These are phyloP conservation scores for Lophiostoma macrostomum DNA, from an alignment of 495 filamentous ascomycete genomes.

Conservation along the genomic window DNA sequence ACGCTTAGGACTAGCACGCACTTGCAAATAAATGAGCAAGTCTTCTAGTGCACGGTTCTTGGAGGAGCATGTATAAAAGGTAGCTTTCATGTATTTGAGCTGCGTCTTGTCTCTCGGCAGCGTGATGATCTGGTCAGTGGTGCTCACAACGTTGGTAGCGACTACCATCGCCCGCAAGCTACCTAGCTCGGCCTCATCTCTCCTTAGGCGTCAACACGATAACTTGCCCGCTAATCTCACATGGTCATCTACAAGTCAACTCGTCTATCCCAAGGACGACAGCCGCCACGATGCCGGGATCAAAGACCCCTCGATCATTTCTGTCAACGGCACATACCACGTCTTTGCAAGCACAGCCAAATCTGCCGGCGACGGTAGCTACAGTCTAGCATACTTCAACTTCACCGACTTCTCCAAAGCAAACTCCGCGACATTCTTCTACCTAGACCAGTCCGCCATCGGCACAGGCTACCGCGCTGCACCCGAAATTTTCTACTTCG, in stretches of 20 bases:
- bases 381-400: constrained; percentile 32
- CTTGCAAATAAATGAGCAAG: too few species aligned
- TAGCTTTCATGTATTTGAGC: too few species aligned
- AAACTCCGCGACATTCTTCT: constrained; percentile 20
- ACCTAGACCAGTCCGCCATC: constrained; percentile 31
- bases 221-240: constrained; percentile 23
- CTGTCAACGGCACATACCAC: constrained; percentile 29
- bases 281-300: constrained; percentile 17
- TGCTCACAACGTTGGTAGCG: too few species aligned
- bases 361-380: constrained; percentile 15
- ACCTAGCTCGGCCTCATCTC: too few species aligned
- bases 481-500: constrained; percentile 33
- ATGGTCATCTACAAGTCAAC: constrained; percentile 25
- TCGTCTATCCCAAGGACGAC: constrained; percentile 28
- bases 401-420: constrained; percentile 32
- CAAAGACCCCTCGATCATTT: constrained; percentile 35
- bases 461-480: constrained; percentile 34
- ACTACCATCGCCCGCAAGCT: too few species aligned
- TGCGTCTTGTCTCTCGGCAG: too few species aligned
- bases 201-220: too few species aligned
- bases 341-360: constrained; percentile 33
- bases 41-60: too few species aligned
- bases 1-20: too few species aligned
- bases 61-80: too few species aligned
- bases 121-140: too few species aligned